These are phyloP conservation scores for Isoetes engelmannii DNA, from an alignment of 83 land plant species.

Conservation along the genomic window DNA sequence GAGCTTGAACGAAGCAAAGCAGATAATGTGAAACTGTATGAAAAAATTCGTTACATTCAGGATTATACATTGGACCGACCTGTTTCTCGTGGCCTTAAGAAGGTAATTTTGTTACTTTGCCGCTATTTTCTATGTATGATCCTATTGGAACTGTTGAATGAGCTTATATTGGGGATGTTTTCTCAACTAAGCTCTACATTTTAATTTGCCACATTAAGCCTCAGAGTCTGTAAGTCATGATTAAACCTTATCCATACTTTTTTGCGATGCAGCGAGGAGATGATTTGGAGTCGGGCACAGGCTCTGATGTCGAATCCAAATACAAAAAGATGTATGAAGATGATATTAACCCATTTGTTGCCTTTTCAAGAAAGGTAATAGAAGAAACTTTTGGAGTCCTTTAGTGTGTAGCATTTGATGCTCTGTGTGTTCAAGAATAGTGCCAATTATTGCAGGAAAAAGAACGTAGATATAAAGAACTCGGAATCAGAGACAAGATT, in stretches of 20 bases:
- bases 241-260: too few relatives aligned
- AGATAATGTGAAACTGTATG: slow-evolving; percentile 90
- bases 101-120: slow-evolving; percentile 40
- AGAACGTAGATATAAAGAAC: slow-evolving; percentile 94
- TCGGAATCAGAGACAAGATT: slow-evolving; percentile 89
- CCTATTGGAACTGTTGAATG: neutral
- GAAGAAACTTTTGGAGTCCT: neutral
- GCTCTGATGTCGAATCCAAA: slow-evolving; percentile 89
- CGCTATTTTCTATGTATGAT: neutral
- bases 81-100: slow-evolving; percentile 76
- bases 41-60: slow-evolving; percentile 94
- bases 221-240: too few relatives aligned
- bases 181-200: slow-evolving; percentile 1
- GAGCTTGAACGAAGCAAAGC: slow-evolving; percentile 92
- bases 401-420: neutral
- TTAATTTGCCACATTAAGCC: neutral
- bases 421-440: neutral
- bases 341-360: slow-evolving; percentile 96
- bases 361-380: slow-evolving; percentile 89
- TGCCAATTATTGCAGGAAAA: slow-evolving; percentile 49
- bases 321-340: slow-evolving; percentile 97
- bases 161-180: slow-evolving; percentile 1
- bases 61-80: slow-evolving; percentile 87
- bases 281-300: slow-evolving; percentile 84
- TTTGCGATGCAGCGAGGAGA: slow-evolving; percentile 51